Base-by-base conservation (phyloP, 2,329 filamentous ascomycete species). In the Eurotiales sp. region DNA sequence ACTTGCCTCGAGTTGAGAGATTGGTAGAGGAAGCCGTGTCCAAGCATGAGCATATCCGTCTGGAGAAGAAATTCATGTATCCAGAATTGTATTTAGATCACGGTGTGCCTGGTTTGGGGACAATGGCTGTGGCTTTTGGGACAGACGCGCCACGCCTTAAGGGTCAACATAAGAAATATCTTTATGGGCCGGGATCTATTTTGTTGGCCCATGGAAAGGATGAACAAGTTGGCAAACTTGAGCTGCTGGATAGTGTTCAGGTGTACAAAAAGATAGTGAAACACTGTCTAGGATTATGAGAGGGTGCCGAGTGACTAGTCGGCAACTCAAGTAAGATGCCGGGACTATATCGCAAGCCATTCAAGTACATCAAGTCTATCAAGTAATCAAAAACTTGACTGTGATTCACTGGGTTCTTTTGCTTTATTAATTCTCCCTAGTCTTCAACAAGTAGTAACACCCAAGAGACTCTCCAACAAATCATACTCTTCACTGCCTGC, bases 121-220 rank as follows among this genome's bases (percentile, higher is more conserved):
- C 29, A 70, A 62, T 64, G 7, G 64, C 69, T 0, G 69, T 73
- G 40, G 59, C 67, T 3, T 73, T 68, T 51, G 71, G 71, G 1
- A 73, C 71, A 2, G 70, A 74, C 34, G 64, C 70, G 4, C 71
- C 70, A 4, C 60, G 69, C 3, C 59, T 73, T 7, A 61, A 58
- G 39, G 56, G 66, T 41, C 52, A 61, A 15, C 61, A 66, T 37
- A 71, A 61, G 36, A 68, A 66, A 44, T 65, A 70, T 14, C 57
- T 74, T 17, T 73, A 72, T 50, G 70, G 70, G 0, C 71, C 70
- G 2, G 71, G 70, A 0, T 68, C 67, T 5, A 73, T 73, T 39
- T 50, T 65, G 4, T 64, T 69, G 0, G 71, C 71, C 0, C 71
- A 73, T 50, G 66, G 69, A 3, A 64, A 64, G 7, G 64, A 69